phyloP scores from a whole-genome alignment of 2,329 filamentous ascomycete genomes.

The Pseudomassariella vexata region DNA sequence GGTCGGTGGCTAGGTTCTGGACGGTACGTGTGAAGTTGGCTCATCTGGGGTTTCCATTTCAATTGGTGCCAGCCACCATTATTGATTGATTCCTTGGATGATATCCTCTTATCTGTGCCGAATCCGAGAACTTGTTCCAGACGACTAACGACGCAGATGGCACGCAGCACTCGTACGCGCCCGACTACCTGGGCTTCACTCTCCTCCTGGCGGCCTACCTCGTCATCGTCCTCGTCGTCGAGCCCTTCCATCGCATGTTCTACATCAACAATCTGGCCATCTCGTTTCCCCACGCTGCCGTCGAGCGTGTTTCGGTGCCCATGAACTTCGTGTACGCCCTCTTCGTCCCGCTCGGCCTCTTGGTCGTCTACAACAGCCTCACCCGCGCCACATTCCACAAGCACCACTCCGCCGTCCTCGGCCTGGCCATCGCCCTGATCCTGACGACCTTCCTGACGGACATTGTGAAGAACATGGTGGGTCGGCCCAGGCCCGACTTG shows the following conservation, averaged over 20 bases:
- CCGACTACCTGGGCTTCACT: conserved; percentile 78
- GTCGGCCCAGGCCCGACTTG: conserved; percentile 60
- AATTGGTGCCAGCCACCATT: no score
- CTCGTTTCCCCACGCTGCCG: conserved; percentile 76
- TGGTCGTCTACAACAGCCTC: conserved; percentile 60
- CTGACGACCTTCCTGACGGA: conserved; percentile 82
- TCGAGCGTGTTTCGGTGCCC: conserved; percentile 76
- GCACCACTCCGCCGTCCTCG: conserved; percentile 77
- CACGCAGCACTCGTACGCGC: conserved; percentile 69
- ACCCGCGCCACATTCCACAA: conserved; percentile 66
- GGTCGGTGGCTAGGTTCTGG: conserved; percentile 38
- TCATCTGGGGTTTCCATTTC: no score
- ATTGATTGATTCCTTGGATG: no score
- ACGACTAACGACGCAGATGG: no score
- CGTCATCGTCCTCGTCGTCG: conserved; percentile 61
- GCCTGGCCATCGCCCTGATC: conserved; percentile 70
- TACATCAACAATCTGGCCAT: conserved; percentile 78
- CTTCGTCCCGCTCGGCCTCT: conserved; percentile 60
- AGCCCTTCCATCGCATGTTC: conserved; percentile 94
- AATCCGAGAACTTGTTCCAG: no score
- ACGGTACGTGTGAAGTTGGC: no score
- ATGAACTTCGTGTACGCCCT: conserved; percentile 78
- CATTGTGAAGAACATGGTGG: conserved; percentile 82
- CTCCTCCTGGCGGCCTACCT: conserved; percentile 65
- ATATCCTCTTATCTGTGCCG: no score